phyloP scores from a whole-genome alignment of 192 early-diverging fungal genomes.

The Rhizophagus prolifer region DNA sequence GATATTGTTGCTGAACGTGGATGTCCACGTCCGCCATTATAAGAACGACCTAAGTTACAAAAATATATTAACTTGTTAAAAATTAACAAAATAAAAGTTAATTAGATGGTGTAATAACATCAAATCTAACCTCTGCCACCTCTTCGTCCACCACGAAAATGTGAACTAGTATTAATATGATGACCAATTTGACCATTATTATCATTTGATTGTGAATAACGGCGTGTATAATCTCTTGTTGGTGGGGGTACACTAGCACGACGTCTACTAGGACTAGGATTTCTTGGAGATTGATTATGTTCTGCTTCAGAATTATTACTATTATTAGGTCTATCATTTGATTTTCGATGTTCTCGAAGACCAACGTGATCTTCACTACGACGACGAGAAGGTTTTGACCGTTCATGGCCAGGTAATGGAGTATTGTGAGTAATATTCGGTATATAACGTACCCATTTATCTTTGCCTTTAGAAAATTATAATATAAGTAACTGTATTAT shows the following conservation, averaged over 20 bases:
- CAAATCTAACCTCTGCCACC: slow-evolving; percentile 21
- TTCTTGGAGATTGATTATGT: background rate
- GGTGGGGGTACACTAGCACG: slow-evolving; percentile 27
- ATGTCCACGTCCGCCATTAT: slow-evolving; percentile 6
- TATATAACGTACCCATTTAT: slow-evolving; percentile 52
- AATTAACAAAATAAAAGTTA: background rate
- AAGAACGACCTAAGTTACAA: slow-evolving; percentile 20
- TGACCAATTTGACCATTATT: slow-evolving; percentile 23
- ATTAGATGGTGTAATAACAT: background rate
- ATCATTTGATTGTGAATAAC: slow-evolving; percentile 23
- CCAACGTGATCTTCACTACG: slow-evolving; percentile 34
- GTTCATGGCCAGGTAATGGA: slow-evolving; percentile 41
- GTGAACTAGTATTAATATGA: background rate
- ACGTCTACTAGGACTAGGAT: slow-evolving; percentile 17
- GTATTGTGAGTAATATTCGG: slow-evolving; percentile 55
- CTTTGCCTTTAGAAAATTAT: slow-evolving; percentile 37
- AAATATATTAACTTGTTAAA: background rate
- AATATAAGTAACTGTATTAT: background rate
- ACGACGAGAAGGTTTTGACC: slow-evolving; percentile 31
- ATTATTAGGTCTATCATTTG: slow-evolving; percentile 19
- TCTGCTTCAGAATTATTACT: background rate
- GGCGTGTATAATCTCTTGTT: slow-evolving; percentile 13
- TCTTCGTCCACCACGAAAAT: slow-evolving; percentile 23
- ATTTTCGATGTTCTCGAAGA: slow-evolving; percentile 3
- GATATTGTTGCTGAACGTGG: slow-evolving; percentile 19